Evolutionary conservation across 2,329 filamentous ascomycete species (phyloP).

Genomic region (Neofusicoccum ribis): DNA sequence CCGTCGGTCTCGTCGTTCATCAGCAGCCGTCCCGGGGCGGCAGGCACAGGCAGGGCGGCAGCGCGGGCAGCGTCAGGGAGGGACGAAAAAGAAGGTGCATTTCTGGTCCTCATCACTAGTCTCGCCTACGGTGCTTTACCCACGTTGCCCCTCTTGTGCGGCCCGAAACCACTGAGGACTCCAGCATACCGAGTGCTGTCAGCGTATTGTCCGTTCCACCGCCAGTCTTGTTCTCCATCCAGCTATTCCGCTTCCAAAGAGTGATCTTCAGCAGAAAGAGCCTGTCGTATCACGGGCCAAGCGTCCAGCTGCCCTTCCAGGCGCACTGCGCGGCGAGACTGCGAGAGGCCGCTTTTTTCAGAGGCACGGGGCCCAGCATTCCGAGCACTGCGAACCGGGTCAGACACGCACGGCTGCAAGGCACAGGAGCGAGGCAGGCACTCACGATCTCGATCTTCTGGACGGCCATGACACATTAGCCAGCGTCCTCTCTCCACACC

Average conservation of each 20-base stretch:
- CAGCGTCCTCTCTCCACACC: conserved; percentile 5
- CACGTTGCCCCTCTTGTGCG: conserved; percentile 16
- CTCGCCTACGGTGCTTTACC: conserved; percentile 18
- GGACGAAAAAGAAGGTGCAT: neutral
- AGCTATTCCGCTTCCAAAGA: conserved; percentile 10
- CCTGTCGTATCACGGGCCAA: conserved; percentile 13
- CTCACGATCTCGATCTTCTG: conserved; percentile 18
- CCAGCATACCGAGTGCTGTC: conserved; percentile 11
- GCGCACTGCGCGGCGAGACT: neutral
- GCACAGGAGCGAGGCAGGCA: neutral
- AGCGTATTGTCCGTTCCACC: conserved; percentile 11
- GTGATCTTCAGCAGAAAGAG: conserved; percentile 17
- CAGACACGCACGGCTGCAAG: neutral
- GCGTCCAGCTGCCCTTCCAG: neutral
- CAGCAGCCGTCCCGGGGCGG: neutral
- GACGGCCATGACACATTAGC: conserved; percentile 16
- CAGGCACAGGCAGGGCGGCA: neutral
- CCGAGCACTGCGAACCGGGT: conserved; percentile 13
- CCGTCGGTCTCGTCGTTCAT: neutral
- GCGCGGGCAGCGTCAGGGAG: neutral
- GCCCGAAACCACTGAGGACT: conserved; percentile 16
- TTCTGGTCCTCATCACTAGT: conserved; percentile 15
- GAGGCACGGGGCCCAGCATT: conserved; percentile 16
- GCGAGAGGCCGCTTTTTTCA: conserved; percentile 4
- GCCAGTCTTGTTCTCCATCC: conserved; percentile 10